These are phyloP conservation scores for Eremothecium gossypii DNA, from an alignment of 1,139 yeast genomes.

Conservation along the genomic window DNA sequence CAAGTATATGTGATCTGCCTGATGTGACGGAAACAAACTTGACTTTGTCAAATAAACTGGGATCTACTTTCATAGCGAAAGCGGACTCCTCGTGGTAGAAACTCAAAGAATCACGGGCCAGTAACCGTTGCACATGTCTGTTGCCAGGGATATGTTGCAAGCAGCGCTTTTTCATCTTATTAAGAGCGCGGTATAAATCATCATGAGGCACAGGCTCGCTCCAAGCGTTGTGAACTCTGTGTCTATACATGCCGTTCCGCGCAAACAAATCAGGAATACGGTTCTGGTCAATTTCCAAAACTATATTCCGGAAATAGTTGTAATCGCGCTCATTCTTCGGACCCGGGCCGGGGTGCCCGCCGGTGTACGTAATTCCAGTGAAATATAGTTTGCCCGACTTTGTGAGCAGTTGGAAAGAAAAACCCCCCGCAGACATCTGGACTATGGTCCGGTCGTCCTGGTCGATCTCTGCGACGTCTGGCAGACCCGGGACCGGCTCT, in stretches of 20 bases:
- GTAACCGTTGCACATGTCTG: slow-evolving; percentile 22
- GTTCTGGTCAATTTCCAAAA: slow-evolving; percentile 16
- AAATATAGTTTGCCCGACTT: slow-evolving; percentile 44
- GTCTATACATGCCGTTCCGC: slow-evolving; percentile 10
- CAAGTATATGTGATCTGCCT: slow-evolving; percentile 61
- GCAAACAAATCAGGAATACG: too few relatives aligned
- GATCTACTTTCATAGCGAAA: slow-evolving; percentile 9
- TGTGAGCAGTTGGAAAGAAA: slow-evolving; percentile 52
- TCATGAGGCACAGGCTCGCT: slow-evolving; percentile 19
- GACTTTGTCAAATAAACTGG: slow-evolving; percentile 14
- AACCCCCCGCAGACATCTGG: slow-evolving; percentile 61
- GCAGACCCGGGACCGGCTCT: slow-evolving; percentile 6
- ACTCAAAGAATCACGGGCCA: slow-evolving; percentile 22
- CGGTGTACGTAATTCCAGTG: slow-evolving; percentile 46
- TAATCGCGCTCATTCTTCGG: slow-evolving; percentile 32
- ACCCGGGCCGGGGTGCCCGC: slow-evolving; percentile 32
- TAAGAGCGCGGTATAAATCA: slow-evolving; percentile 21
- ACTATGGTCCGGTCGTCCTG: slow-evolving; percentile 34
- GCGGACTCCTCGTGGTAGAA: slow-evolving; percentile 10
- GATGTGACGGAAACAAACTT: slow-evolving; percentile 46
- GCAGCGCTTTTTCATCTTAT: slow-evolving; percentile 16
- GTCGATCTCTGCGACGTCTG: slow-evolving; percentile 18
- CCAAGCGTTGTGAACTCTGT: neutral
- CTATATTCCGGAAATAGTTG: slow-evolving; percentile 25
- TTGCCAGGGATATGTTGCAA: slow-evolving; percentile 22